Percentiles rank a stretch among this genome's conserved stretches.
These are phyloP conservation scores for Moricandia moricandioides DNA, from an alignment of 345 rosid genomes.

Conservation along the genomic window DNA sequence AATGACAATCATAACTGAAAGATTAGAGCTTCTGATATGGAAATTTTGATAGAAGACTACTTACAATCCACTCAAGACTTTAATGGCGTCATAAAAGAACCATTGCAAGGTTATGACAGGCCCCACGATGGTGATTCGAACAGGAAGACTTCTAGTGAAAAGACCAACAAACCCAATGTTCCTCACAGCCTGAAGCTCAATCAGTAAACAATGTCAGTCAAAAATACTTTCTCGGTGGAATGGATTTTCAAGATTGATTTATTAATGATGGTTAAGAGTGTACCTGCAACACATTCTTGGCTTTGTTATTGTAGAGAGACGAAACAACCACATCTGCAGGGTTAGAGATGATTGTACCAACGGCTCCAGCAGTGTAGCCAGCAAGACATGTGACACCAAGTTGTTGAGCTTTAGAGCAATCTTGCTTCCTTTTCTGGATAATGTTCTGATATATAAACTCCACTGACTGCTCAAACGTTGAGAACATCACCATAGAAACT, in stretches of 20 bases:
- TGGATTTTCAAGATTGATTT: not conserved
- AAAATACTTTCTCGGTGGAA: not conserved
- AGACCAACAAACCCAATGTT: slow-evolving; percentile 41
- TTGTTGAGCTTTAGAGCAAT: no score
- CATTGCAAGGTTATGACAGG: no score
- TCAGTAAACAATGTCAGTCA: slow-evolving; percentile 7
- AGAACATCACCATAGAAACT: no score
- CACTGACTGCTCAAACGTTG: no score
- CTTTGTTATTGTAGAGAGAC: slow-evolving; percentile 52
- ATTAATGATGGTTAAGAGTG: not conserved
- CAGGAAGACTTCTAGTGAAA: no score
- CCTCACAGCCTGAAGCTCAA: slow-evolving; percentile 48
- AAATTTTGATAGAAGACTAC: slow-evolving; percentile 25
- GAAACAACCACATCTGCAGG: slow-evolving; percentile 4
- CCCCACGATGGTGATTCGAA: no score
- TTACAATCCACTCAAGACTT: slow-evolving; percentile 51
- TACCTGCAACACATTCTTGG: slow-evolving; percentile 48
- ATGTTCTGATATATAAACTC: no score
- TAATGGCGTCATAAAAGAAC: no score
- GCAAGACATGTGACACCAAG: no score
- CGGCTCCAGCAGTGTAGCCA: no score
- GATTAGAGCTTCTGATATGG: not conserved
- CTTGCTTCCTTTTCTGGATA: no score
- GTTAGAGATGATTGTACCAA: no score
- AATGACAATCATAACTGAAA: not conserved